Conservation (phyloP, 768 basidiomycete species). For the Ephemerocybe angulata region DNA sequence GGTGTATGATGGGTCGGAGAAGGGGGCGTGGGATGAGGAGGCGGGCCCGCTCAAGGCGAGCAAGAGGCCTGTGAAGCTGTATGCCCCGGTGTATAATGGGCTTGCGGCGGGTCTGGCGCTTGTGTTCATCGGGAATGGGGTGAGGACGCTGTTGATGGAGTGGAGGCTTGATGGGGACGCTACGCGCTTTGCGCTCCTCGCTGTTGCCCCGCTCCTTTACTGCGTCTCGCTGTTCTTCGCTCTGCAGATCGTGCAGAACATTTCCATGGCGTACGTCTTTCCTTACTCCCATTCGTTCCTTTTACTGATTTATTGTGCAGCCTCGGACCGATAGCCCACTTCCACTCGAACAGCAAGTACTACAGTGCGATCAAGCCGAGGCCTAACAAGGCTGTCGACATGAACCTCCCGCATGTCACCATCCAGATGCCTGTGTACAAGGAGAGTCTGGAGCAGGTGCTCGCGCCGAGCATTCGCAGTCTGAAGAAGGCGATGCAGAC, state of each 20-base stretch:
- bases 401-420: slow-evolving; percentile 67
- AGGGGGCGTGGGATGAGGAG: slow-evolving; percentile 11
- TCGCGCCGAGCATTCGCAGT: slow-evolving; percentile 69
- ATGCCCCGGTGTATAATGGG: slow-evolving; percentile 71
- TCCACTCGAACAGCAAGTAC: slow-evolving; percentile 74
- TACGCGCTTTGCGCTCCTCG: slow-evolving; percentile 60
- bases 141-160: slow-evolving; percentile 64
- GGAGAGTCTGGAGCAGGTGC: slow-evolving; percentile 64
- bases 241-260: slow-evolving; percentile 65
- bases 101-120: slow-evolving; percentile 53
- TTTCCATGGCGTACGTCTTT: slow-evolving; percentile 53
- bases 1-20: slow-evolving; percentile 25
- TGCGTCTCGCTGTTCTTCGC: slow-evolving; percentile 79
- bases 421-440: slow-evolving; percentile 88
- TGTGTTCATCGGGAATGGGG: slow-evolving; percentile 62
- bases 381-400: slow-evolving; percentile 44
- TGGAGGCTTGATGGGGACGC: slow-evolving; percentile 58
- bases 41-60: not conserved
- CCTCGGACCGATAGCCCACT: slow-evolving; percentile 78
- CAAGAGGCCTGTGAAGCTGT: slow-evolving; percentile 34
- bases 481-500: slow-evolving; percentile 84
- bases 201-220: slow-evolving; percentile 61
- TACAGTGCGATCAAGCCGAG: slow-evolving; percentile 67
- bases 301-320: slow-evolving; percentile 25
- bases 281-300: slow-evolving; percentile 22